A percentile compares a stretch with the other conserved stretches of the same genome.
Evolutionary conservation across 208 protist genomes (phyloP).

Genomic region (Leishmania aethiopica): DNA sequence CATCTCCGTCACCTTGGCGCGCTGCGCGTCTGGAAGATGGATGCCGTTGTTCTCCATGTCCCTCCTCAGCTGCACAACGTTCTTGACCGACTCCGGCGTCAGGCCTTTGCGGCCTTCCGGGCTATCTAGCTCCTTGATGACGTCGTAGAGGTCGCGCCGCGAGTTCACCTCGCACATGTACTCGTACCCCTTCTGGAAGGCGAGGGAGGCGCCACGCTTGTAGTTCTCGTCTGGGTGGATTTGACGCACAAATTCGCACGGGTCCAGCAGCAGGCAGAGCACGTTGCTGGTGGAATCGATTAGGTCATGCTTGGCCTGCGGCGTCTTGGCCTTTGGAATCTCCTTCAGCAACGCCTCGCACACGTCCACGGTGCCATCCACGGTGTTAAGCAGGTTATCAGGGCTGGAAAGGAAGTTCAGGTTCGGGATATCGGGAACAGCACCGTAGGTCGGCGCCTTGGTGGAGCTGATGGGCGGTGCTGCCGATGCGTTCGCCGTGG

Average conservation of each 20-base stretch:
- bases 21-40: constrained; percentile 77
- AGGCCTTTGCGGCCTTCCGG: constrained; percentile 66
- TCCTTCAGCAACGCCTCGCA: constrained; percentile 75
- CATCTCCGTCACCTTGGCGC: constrained; percentile 81
- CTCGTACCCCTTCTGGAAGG: constrained; percentile 87
- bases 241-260: constrained; percentile 92
- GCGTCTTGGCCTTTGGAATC: constrained; percentile 63
- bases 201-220: constrained; percentile 72
- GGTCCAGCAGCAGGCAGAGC: constrained; percentile 91
- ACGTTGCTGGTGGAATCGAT: constrained; percentile 93
- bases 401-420: constrained; percentile 78
- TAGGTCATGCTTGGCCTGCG: constrained; percentile 89
- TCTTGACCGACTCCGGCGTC: constrained; percentile 86
- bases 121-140: constrained; percentile 77
- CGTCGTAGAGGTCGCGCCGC: constrained; percentile 83
- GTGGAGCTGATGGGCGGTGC: neutral
- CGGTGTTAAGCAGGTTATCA: constrained; percentile 60
- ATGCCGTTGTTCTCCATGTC: constrained; percentile 95
- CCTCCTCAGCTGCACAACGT: constrained; percentile 85
- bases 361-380: constrained; percentile 74
- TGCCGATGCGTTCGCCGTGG: constrained; percentile 7
- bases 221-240: constrained; percentile 89
- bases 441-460: constrained; percentile 3
- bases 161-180: constrained; percentile 94
- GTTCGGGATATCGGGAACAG: constrained; percentile 62